These are phyloP conservation scores for Sphaerobolus stellatus DNA, from an alignment of 1,284 basidiomycete species.

Conservation along the genomic window DNA sequence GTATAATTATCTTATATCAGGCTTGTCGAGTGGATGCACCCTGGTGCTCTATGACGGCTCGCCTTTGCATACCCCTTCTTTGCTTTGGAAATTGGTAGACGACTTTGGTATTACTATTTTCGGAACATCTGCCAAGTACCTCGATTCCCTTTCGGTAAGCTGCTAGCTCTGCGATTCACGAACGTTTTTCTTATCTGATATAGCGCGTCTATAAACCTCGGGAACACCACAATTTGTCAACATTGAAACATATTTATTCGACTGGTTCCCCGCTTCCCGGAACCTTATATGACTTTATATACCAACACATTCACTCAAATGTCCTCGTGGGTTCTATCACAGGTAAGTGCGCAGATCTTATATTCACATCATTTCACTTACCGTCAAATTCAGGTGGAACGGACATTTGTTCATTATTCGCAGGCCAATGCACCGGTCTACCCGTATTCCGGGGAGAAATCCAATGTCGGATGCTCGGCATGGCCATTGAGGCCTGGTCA, in stretches of 20 bases:
- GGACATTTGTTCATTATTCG: constrained; percentile 87
- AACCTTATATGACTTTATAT: constrained; percentile 78
- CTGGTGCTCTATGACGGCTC: constrained; percentile 85
- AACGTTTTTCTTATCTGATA: constrained; percentile 3
- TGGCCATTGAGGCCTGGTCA: constrained; percentile 64
- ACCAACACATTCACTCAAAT: constrained; percentile 63
- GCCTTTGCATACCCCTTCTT: constrained; percentile 69
- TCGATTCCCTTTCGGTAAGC: constrained; percentile 72
- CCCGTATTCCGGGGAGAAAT: constrained; percentile 86
- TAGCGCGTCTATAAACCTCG: constrained; percentile 68
- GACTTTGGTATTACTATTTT: constrained; percentile 77
- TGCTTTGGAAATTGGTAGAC: constrained; percentile 75
- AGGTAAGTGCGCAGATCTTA: constrained; percentile 42
- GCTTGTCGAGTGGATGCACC: constrained; percentile 68
- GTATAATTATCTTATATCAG: constrained; percentile 80
- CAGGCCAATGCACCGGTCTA: constrained; percentile 74
- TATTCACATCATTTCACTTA: constrained; percentile 9
- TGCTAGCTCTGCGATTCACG: constrained; percentile 14
- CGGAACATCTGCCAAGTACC: constrained; percentile 81
- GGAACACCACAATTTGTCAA: constrained; percentile 60
- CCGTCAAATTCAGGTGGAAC: constrained; percentile 58
- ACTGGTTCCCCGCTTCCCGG: constrained; percentile 83
- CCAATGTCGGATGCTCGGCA: constrained; percentile 82
- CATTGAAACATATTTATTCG: constrained; percentile 74
- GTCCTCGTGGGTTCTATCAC: constrained; percentile 80